Evolutionary conservation across 1,139 yeast species (phyloP).

Genomic region (Lodderomyces orthopsilosis): DNA sequence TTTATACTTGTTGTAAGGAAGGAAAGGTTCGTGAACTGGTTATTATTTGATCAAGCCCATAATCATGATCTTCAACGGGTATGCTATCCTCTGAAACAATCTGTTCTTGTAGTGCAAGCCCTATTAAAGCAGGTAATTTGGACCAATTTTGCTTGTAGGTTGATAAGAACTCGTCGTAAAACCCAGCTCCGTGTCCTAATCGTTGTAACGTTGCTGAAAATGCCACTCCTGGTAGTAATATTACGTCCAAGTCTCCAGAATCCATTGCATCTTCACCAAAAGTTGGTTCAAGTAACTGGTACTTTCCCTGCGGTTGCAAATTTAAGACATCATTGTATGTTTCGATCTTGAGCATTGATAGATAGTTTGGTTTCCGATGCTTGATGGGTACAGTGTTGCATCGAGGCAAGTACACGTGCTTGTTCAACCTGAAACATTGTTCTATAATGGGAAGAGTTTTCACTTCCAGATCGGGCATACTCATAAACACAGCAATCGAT

Average conservation of each 20-base stretch:
- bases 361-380: conserved; percentile 41
- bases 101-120: conserved; percentile 71
- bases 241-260: conserved; percentile 55
- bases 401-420: conserved; percentile 50
- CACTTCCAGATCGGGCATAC: conserved; percentile 63
- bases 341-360: conserved; percentile 56
- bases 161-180: conserved; percentile 74
- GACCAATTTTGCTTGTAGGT: conserved; percentile 40
- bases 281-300: conserved; percentile 65
- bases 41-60: conserved; percentile 58
- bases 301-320: conserved; percentile 68
- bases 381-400: conserved; percentile 27
- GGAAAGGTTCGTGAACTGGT: conserved; percentile 16
- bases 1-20: neutral
- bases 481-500: conserved; percentile 62
- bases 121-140: conserved; percentile 49
- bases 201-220: conserved; percentile 56
- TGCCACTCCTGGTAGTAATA: conserved; percentile 85
- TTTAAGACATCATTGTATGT: conserved; percentile 38
- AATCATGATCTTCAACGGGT: conserved; percentile 74
- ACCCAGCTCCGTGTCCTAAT: conserved; percentile 93
- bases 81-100: conserved; percentile 43
- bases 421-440: conserved; percentile 44
- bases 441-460: conserved; percentile 52
- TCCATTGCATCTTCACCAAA: conserved; percentile 35